Evolutionary conservation across 768 basidiomycete species (phyloP), one percentile per base, ranked within the genome.

Genomic region (Leccinum imitatum): DNA sequence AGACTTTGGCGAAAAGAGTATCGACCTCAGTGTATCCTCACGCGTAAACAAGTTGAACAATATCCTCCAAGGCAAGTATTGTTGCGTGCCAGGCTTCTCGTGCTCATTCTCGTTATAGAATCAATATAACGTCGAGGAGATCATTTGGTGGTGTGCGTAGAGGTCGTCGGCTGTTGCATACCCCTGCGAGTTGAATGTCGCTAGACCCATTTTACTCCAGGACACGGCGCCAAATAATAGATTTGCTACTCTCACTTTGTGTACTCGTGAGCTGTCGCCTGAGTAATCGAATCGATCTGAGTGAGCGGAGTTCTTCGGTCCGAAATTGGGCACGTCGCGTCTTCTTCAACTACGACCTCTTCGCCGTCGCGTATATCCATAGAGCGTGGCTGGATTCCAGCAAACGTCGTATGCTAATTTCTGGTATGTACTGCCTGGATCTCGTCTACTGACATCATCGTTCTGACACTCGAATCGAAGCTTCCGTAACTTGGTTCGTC

Each of bases 1-100:
- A 53, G 97, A 99, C 78, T 94, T 99, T 71, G 96, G 95, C 63
- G 97, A 98, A 81, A 96, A 96, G 82, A 94, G 93, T 56, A 90
- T 99, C 68, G 97, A 99, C 78, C 84, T 98, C 60, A 95, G 93
- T 67, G 95, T 96, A 58, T 88, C 87, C 53, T 93, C 93, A 35
- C 91, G 93, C 57, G 93, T 98, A 69, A 96, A 88, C 74, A 96
- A 95, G 77, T 85, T 98, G 72, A 98, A 98, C 83, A 85, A 84
- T 65, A 83, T 90, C 69, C 80, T 98, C 54, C 84, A 89, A 73
- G 86, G 94, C 93, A 75, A 64, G 91, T 79, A 31, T 55, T 8
- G 30, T 41, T 31, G 6, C 53, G 50, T 15, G 17, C 7, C 13
- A 44, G 8, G 10, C 13, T 57, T 54, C 30, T n/a, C 27, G n/a